Percentiles rank a stretch among this genome's conserved stretches.
Evolutionary conservation across 2,329 filamentous ascomycete genomes (phyloP).

Genomic region (Aspergillus ochraceus): DNA sequence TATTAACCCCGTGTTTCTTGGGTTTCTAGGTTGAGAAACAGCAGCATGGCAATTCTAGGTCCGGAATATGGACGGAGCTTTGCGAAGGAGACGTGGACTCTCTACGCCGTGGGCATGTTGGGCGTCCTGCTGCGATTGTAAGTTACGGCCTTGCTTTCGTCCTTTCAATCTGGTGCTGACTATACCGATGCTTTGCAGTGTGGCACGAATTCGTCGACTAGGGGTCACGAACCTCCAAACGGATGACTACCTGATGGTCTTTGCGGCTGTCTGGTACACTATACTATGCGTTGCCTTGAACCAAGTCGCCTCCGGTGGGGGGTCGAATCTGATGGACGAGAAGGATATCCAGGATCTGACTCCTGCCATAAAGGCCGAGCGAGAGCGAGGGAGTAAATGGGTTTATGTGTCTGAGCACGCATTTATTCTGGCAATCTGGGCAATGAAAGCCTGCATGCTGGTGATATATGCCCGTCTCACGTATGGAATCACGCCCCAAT

Average conservation of each 20-base stretch:
- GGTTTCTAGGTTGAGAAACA: constrained; percentile 19
- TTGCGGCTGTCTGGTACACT: constrained; percentile 57
- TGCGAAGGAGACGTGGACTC: constrained; percentile 41
- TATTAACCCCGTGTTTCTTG: constrained; percentile 8
- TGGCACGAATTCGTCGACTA: constrained; percentile 41
- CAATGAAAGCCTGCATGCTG: constrained; percentile 55
- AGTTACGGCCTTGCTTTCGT: constrained; percentile 24
- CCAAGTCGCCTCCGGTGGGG: constrained; percentile 53
- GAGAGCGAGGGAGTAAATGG: constrained; percentile 59
- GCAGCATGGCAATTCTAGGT: constrained; percentile 30
- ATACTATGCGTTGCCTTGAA: constrained; percentile 57
- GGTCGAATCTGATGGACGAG: constrained; percentile 60
- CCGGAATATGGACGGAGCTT: constrained; percentile 30
- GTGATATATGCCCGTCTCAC: constrained; percentile 55
- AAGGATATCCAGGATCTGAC: constrained; percentile 49
- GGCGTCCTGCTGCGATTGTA: constrained; percentile 40
- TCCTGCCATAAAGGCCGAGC: constrained; percentile 41
- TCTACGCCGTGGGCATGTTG: constrained; percentile 42
- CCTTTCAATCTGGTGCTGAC: constrained; percentile 1
- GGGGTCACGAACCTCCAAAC: constrained; percentile 53
- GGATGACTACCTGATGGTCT: constrained; percentile 59
- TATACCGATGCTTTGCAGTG: constrained; percentile 22
- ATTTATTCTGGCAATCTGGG: constrained; percentile 58
- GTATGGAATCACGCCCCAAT: constrained; percentile 21
- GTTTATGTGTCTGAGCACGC: constrained; percentile 63